A percentile compares a stretch with the other conserved stretches of the same genome.
Evolutionary conservation across 352 stramenopile species (phyloP).

Genomic region (Phytopythium boreale): DNA sequence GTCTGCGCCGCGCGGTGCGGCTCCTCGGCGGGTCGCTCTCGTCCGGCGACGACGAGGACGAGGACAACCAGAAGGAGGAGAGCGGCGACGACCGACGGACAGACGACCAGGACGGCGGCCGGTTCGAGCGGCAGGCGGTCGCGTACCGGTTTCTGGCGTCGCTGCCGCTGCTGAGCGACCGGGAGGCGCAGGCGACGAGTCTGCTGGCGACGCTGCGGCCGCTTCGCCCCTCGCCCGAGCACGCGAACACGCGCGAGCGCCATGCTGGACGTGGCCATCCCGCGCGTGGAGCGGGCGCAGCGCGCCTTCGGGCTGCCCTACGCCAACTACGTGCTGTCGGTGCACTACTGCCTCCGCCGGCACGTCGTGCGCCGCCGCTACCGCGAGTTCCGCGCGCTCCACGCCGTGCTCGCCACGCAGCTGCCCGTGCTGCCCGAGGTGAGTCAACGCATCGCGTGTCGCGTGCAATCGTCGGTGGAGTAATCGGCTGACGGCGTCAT

Average conservation of each 20-base stretch:
- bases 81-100: slow-evolving; percentile 8
- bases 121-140: slow-evolving; percentile 58
- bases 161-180: slow-evolving; percentile 37
- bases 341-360: slow-evolving; percentile 69
- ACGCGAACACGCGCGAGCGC: slow-evolving; percentile 39
- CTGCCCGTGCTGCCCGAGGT: slow-evolving; percentile 54
- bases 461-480: neutral
- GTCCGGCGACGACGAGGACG: neutral
- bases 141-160: slow-evolving; percentile 65
- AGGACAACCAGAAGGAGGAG: neutral
- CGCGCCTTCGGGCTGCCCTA: slow-evolving; percentile 50
- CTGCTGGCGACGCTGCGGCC: slow-evolving; percentile 44
- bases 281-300: slow-evolving; percentile 63
- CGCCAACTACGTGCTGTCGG: slow-evolving; percentile 67
- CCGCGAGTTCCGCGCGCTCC: slow-evolving; percentile 54
- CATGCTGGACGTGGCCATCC: slow-evolving; percentile 61
- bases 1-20: slow-evolving; percentile 37
- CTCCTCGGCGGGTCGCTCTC: slow-evolving; percentile 5
- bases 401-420: slow-evolving; percentile 35
- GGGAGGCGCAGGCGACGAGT: slow-evolving; percentile 26
- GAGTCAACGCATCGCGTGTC: neutral
- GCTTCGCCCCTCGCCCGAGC: slow-evolving; percentile 21
- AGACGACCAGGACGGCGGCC: slow-evolving; percentile 15
- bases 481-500: neutral
- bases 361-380: slow-evolving; percentile 68